Base-by-base conservation (phyloP, 352 stramenopile species). In the Elongisporangium anandrum region DNA sequence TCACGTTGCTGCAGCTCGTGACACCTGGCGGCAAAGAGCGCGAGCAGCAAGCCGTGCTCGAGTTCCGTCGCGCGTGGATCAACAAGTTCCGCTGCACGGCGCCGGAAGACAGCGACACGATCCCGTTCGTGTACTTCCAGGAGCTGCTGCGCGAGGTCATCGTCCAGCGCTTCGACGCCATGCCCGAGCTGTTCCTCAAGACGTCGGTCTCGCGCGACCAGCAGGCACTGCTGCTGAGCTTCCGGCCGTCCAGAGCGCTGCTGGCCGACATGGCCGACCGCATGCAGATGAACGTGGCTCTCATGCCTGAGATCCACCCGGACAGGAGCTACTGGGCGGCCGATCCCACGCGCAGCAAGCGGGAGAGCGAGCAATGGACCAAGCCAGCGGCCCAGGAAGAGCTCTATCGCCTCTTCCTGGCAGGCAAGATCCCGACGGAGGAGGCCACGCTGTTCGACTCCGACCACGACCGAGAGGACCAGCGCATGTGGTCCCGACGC, bases 131-230 rank as follows among this genome's bases (percentile, higher is more conserved):
- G 9, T 77, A 72, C 34, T 73, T 94, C 56, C 80, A 81, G 38
- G 78, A 90, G 63, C 71, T 94, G 20, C 56, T 93, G 61, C 79
- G 80, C 2, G 70, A 88, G 50, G 70, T 93, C 0, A 75, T 92
- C 48, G 58, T 92, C 29, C 70, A 85, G 49, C 78, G 84, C 20
- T 85, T 93, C 57, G 70, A 83, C 47, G 61, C 67, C 1, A 67
- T 90, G 12, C 39, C 63, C 0, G 79, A 72, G 8, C 66, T 93
- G 12, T 70, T 69, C 41, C 38, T 84, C n/a, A 50, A 61, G 29
- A 74, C 76, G 0, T 57, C 48, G 6, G 34, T 68, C 17, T 73
- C 71, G 9, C 26, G 48, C 1, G 73, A 82, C 47, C 34, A 64
- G 52, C 50, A 23, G 7, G 65, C 56, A 13, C 55, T 88, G 7